These are phyloP conservation scores for Catunica adiposa DNA, from an alignment of 2,329 filamentous ascomycete species.

Conservation along the genomic window DNA sequence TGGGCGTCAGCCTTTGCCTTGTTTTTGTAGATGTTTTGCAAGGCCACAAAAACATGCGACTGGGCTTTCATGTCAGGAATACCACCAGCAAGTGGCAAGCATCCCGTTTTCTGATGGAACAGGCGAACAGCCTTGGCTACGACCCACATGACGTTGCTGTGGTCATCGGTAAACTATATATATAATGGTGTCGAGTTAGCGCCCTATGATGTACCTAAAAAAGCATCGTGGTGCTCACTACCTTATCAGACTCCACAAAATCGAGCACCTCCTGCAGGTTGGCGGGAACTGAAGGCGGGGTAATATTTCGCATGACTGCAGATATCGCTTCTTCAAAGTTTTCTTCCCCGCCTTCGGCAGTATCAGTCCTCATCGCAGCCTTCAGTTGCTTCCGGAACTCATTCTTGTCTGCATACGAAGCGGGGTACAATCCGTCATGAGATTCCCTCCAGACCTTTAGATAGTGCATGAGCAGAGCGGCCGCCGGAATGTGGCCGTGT, in stretches of 20 bases:
- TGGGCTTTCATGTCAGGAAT: slow-evolving; percentile 97
- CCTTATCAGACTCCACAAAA: slow-evolving; percentile 9
- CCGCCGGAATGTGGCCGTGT: slow-evolving; percentile 82
- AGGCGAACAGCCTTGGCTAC: slow-evolving; percentile 63
- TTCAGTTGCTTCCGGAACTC: slow-evolving; percentile 60
- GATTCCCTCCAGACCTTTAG: slow-evolving; percentile 61
- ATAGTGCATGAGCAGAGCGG: slow-evolving; percentile 68
- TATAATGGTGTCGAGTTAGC: no score
- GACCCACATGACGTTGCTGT: slow-evolving; percentile 52
- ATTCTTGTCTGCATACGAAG: slow-evolving; percentile 69
- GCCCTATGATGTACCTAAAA: not conserved
- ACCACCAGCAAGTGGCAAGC: slow-evolving; percentile 69
- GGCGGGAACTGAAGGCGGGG: slow-evolving; percentile 47
- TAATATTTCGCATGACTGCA: slow-evolving; percentile 77
- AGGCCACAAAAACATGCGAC: slow-evolving; percentile 70
- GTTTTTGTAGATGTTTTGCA: slow-evolving; percentile 84
- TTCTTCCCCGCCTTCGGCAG: slow-evolving; percentile 76
- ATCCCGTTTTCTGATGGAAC: slow-evolving; percentile 57
- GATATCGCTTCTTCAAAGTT: slow-evolving; percentile 88
- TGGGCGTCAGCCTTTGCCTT: slow-evolving; percentile 66
- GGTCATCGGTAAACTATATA: not conserved
- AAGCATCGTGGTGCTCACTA: not conserved
- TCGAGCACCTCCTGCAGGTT: slow-evolving; percentile 61
- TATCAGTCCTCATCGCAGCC: slow-evolving; percentile 50
- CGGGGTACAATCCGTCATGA: slow-evolving; percentile 53